A percentile compares a stretch with the other conserved stretches of the same genome.
Evolutionary conservation across 2,329 filamentous ascomycete genomes (phyloP).

Genomic region (Ceratocystis alfenasii): DNA sequence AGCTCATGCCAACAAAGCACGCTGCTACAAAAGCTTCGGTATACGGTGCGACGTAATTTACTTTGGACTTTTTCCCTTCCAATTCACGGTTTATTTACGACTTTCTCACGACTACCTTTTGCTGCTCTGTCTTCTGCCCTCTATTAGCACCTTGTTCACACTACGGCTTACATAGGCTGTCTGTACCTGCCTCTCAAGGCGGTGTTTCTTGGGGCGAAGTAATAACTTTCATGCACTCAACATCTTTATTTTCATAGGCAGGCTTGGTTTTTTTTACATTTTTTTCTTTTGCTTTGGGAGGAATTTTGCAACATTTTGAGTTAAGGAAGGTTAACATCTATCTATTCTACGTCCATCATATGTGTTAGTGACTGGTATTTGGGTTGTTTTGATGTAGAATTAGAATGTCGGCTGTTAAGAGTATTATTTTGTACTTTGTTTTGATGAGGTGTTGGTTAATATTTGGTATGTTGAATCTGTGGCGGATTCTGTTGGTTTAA

Average conservation of each 20-base stretch:
- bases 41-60: neutral
- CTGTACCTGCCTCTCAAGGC: neutral
- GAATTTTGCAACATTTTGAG: slow-evolving; percentile 18
- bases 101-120: neutral
- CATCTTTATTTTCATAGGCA: slow-evolving; percentile 11
- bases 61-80: neutral
- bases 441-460: neutral
- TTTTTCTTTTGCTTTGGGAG: neutral
- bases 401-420: neutral
- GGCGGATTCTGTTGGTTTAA: no score
- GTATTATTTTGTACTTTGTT: neutral
- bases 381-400: neutral
- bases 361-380: neutral
- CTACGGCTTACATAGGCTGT: neutral
- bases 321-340: no score
- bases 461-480: no score
- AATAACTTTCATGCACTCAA: slow-evolving; percentile 5
- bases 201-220: slow-evolving; percentile 1
- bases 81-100: neutral
- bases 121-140: neutral
- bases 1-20: slow-evolving; percentile 2
- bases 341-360: neutral
- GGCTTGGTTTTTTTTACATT: slow-evolving; percentile 8
- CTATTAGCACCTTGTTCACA: neutral
- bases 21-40: neutral